Evolutionary conservation across 129 eudicot genomes (phyloP).

Genomic region (Mikania micrantha): DNA sequence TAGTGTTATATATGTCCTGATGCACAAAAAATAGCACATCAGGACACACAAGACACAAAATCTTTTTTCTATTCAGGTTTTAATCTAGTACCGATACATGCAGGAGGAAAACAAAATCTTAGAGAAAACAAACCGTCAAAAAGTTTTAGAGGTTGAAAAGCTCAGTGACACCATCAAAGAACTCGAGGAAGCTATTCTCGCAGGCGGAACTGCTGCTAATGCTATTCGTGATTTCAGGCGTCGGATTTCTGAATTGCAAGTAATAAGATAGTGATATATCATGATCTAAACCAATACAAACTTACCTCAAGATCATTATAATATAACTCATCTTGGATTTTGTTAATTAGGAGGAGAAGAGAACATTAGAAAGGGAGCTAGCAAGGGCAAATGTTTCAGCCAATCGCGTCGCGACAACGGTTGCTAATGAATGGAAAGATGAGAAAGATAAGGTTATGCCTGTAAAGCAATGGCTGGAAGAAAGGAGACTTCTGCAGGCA

Average conservation of each 20-base stretch:
- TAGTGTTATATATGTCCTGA: neutral
- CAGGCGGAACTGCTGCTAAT: slow-evolving; percentile 86
- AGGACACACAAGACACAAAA: neutral
- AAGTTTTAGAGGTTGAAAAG: slow-evolving; percentile 83
- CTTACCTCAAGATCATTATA: neutral
- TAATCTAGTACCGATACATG: neutral
- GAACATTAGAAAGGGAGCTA: slow-evolving; percentile 87
- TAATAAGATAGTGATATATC: slow-evolving; percentile 7
- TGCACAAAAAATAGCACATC: neutral
- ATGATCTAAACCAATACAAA: neutral
- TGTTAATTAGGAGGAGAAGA: slow-evolving; percentile 67
- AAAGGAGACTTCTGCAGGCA: slow-evolving; percentile 81
- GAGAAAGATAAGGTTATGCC: slow-evolving; percentile 91
- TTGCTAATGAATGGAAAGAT: slow-evolving; percentile 97
- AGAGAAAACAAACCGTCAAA: slow-evolving; percentile 81
- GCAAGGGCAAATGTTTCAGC: slow-evolving; percentile 84
- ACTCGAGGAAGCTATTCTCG: slow-evolving; percentile 93
- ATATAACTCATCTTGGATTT: neutral
- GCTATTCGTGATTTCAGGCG: slow-evolving; percentile 60
- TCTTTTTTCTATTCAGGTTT: neutral
- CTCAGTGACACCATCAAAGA: slow-evolving; percentile 74
- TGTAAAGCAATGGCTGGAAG: slow-evolving; percentile 85
- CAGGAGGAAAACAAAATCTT: slow-evolving; percentile 91
- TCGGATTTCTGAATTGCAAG: slow-evolving; percentile 67
- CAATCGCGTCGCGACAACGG: slow-evolving; percentile 72